A percentile compares a stretch with the other conserved stretches of the same genome.
phyloP scores from a whole-genome alignment of 2,329 filamentous ascomycete species.

The Lachnellula cervina region DNA sequence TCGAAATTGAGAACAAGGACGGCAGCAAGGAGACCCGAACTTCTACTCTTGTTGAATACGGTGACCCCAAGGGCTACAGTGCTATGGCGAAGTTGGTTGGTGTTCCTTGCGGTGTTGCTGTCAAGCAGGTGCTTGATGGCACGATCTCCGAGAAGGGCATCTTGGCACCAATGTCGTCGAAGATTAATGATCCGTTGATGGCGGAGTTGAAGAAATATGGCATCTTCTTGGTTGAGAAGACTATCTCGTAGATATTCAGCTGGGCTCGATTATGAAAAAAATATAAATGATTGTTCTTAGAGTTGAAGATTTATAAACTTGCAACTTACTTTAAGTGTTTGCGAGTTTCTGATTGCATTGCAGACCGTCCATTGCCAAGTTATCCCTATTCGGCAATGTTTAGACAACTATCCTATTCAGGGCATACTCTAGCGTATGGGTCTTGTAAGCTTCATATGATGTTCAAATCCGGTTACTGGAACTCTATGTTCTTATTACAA shows the following conservation, averaged over 20 bases:
- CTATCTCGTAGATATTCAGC: conserved; percentile 30
- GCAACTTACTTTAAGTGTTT: too few species aligned
- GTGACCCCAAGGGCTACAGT: conserved; percentile 69
- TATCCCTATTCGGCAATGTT: too few species aligned
- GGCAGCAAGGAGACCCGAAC: conserved; percentile 72
- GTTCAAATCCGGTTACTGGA: too few species aligned
- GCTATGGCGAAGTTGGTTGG: conserved; percentile 83
- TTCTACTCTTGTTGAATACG: conserved; percentile 79
- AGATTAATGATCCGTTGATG: conserved; percentile 69
- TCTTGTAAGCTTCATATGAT: too few species aligned
- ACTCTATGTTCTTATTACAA: too few species aligned
- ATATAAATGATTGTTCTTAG: conserved; percentile 5
- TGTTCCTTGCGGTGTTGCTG: conserved; percentile 68
- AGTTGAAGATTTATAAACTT: too few species aligned
- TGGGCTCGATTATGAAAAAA: not conserved
- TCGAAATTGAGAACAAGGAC: conserved; percentile 78
- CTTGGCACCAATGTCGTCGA: conserved; percentile 68
- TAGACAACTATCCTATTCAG: too few species aligned
- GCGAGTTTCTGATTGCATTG: too few species aligned
- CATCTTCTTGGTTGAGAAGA: conserved; percentile 69
- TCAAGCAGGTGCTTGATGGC: conserved; percentile 72
- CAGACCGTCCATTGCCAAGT: too few species aligned
- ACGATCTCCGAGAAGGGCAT: conserved; percentile 69
- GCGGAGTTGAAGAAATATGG: conserved; percentile 74
- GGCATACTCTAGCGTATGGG: too few species aligned